Conservation (phyloP, 257 asterid species). For the Anisodus tanguticus region DNA sequence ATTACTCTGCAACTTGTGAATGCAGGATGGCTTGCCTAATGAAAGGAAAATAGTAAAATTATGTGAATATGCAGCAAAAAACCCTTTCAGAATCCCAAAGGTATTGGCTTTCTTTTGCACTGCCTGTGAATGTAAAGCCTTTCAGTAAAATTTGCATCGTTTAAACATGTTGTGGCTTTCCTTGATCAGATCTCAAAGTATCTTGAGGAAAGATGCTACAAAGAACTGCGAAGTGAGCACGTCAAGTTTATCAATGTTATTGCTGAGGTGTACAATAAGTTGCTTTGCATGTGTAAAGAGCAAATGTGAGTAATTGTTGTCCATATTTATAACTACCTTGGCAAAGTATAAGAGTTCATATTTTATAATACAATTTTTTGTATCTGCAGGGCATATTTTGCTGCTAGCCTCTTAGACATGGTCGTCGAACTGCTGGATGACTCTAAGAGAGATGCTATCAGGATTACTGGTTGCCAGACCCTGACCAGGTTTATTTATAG, state of each 20-base stretch:
- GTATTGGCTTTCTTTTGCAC: conserved; percentile 39
- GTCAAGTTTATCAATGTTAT: conserved; percentile 62
- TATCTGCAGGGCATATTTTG: conserved; percentile 81
- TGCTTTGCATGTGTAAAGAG: conserved; percentile 76
- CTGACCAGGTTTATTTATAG: conserved; percentile 74
- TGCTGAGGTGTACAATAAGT: conserved; percentile 72
- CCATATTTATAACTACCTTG: not conserved
- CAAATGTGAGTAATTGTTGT: conserved; percentile 70
- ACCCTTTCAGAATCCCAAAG: conserved; percentile 90
- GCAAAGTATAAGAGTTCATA: not conserved
- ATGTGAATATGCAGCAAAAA: conserved; percentile 95
- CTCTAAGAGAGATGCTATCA: conserved; percentile 61
- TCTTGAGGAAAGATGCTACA: conserved; percentile 94
- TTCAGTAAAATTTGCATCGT: not conserved
- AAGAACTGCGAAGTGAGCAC: conserved; percentile 80
- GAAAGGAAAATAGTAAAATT: conserved; percentile 83
- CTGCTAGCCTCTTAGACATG: conserved; percentile 68
- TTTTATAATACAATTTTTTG: conserved; percentile 33
- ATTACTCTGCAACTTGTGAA: conserved; percentile 25
- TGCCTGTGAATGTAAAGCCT: not conserved
- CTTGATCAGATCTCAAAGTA: conserved; percentile 70
- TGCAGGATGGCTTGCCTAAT: conserved; percentile 74
- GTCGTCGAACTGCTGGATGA: conserved; percentile 75
- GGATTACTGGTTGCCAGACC: conserved; percentile 78
- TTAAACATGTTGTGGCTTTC: not conserved